Conservation (phyloP, 2,329 filamentous ascomycete genomes). For the Lecanicillium sp. region DNA sequence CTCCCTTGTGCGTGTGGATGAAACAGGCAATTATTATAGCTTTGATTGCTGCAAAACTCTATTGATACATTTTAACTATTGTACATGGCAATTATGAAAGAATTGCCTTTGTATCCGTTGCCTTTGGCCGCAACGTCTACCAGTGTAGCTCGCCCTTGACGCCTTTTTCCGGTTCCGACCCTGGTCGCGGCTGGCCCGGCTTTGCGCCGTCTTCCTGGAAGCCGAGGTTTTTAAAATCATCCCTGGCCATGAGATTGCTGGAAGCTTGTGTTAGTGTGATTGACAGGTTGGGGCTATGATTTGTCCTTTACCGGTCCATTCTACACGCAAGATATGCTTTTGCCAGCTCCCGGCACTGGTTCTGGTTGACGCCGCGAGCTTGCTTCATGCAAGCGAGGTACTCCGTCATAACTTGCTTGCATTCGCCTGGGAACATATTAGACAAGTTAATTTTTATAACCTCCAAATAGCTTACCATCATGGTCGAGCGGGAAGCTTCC, state of each 20-base stretch:
- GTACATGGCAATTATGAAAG: no score
- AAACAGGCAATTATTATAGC: no score
- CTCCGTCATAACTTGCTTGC: constrained; percentile 76
- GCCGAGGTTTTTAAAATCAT: constrained; percentile 91
- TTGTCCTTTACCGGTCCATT: constrained; percentile 74
- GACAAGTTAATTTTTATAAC: no score
- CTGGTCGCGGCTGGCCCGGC: constrained; percentile 10
- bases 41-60: not conserved
- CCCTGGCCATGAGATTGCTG: constrained; percentile 91
- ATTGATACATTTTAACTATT: constrained; percentile 5
- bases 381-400: constrained; percentile 86
- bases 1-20: no score
- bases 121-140: constrained; percentile 16
- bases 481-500: constrained; percentile 97
- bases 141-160: constrained; percentile 30
- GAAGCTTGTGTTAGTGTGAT: not conserved
- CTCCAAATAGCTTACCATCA: constrained; percentile 45
- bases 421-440: constrained; percentile 60
- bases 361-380: constrained; percentile 75
- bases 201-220: constrained; percentile 38
- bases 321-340: constrained; percentile 86
- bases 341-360: constrained; percentile 75
- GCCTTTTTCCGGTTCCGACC: constrained; percentile 21
- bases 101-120: not conserved
- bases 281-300: not conserved